Conservation (phyloP, 2,329 filamentous ascomycete genomes). For the Plectosphaerella plurivora region DNA sequence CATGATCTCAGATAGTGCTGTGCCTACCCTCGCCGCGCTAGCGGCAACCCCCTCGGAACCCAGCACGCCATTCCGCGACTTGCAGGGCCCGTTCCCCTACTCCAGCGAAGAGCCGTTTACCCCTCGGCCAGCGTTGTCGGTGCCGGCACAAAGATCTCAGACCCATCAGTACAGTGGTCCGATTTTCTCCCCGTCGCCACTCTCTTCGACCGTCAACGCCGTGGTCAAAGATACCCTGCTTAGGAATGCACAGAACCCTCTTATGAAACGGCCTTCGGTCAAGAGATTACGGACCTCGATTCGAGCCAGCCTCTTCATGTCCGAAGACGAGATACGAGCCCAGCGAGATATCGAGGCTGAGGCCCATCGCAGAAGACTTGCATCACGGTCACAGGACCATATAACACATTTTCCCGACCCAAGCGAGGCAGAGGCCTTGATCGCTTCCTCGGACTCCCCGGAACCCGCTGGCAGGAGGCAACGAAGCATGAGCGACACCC, state of each 20-base stretch:
- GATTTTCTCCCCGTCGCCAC: slow-evolving; percentile 55
- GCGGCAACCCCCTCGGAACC: slow-evolving; percentile 21
- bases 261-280: slow-evolving; percentile 36
- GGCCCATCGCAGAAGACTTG: neutral
- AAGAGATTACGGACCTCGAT: slow-evolving; percentile 45
- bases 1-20: slow-evolving; percentile 30
- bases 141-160: slow-evolving; percentile 20
- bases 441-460: neutral
- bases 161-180: slow-evolving; percentile 37
- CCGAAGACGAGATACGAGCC: slow-evolving; percentile 22
- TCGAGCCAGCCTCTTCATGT: slow-evolving; percentile 50
- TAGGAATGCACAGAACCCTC: slow-evolving; percentile 34
- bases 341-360: slow-evolving; percentile 11
- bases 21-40: slow-evolving; percentile 18
- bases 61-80: slow-evolving; percentile 25
- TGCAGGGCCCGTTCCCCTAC: neutral
- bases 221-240: slow-evolving; percentile 54
- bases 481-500: slow-evolving; percentile 35
- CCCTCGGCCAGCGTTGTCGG: slow-evolving; percentile 8
- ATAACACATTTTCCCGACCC: neutral
- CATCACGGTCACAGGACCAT: slow-evolving; percentile 1
- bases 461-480: slow-evolving; percentile 23
- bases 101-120: slow-evolving; percentile 10
- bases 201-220: slow-evolving; percentile 54
- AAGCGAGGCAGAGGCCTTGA: neutral